These are phyloP conservation scores for Calocera viscosa DNA, from an alignment of 768 basidiomycete genomes.

Conservation along the genomic window DNA sequence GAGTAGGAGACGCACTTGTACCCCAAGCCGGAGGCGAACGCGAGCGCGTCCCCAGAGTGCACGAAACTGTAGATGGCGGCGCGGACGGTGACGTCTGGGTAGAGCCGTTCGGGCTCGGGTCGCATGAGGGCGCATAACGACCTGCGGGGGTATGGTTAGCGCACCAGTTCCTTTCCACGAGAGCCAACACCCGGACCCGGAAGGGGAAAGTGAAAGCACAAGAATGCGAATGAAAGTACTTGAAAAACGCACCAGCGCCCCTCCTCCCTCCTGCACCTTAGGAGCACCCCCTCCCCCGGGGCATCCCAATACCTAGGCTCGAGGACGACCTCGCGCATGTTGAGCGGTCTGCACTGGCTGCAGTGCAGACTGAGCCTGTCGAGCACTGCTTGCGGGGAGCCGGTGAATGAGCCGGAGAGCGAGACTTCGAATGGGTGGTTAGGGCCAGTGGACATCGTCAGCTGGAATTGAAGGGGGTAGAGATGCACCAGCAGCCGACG, in stretches of 20 bases:
- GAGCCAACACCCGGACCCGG: too few relatives aligned
- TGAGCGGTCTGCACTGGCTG: not conserved
- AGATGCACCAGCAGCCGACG: too few relatives aligned
- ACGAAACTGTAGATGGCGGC: slow-evolving; percentile 4
- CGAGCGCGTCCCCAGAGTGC: slow-evolving; percentile 1
- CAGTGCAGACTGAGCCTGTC: not conserved
- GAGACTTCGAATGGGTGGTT: slow-evolving; percentile 8
- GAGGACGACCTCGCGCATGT: slow-evolving; percentile 1
- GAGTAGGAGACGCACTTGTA: not conserved
- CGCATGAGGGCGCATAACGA: not conserved
- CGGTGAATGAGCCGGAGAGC: not conserved
- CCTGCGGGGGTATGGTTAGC: too few relatives aligned
- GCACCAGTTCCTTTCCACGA: too few relatives aligned
- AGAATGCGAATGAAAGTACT: too few relatives aligned
- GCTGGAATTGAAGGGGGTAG: not conserved
- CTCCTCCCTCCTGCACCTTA: slow-evolving; percentile 4
- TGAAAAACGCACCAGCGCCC: not conserved
- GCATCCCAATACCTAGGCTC: not conserved
- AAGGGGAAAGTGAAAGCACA: too few relatives aligned
- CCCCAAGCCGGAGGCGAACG: not conserved
- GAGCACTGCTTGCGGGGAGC: slow-evolving; percentile 5
- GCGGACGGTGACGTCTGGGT: not conserved
- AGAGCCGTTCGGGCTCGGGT: not conserved
- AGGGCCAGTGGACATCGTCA: not conserved
- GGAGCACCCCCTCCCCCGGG: not conserved